Conservation (phyloP, 2,329 filamentous ascomycete species). For the Tolypocladium paradoxum region DNA sequence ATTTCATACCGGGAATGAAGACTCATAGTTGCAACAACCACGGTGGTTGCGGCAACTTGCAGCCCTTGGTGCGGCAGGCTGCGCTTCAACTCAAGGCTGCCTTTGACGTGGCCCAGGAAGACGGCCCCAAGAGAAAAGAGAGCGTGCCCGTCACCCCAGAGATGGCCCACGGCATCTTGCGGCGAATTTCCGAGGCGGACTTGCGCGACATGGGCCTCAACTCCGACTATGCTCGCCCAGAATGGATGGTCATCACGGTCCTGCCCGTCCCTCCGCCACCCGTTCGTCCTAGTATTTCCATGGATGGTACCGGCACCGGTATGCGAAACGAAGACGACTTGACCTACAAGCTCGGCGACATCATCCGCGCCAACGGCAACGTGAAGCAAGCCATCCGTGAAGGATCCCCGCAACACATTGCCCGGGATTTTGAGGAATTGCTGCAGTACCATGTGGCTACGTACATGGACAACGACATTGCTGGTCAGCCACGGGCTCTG, state of each 20-base stretch:
- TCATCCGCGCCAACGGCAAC: constrained; percentile 94
- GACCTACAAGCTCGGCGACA: constrained; percentile 98
- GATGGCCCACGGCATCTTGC: constrained; percentile 76
- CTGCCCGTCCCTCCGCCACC: constrained; percentile 91
- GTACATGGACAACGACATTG: constrained; percentile 99
- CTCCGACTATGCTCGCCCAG: constrained; percentile 86
- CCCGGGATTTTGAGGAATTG: constrained; percentile 80
- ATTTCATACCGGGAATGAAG: constrained; percentile 51
- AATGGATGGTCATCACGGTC: constrained; percentile 97
- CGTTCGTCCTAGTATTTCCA: constrained; percentile 91
- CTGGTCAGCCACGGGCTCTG: constrained; percentile 83
- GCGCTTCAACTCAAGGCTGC: constrained; percentile 72
- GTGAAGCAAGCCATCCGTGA: constrained; percentile 85
- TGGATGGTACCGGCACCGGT: constrained; percentile 86
- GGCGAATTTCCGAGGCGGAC: constrained; percentile 71
- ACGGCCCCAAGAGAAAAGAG: constrained; percentile 62
- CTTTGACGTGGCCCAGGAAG: constrained; percentile 56
- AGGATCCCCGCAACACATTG: constrained; percentile 83
- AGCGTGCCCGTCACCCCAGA: constrained; percentile 76
- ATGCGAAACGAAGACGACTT: constrained; percentile 96
- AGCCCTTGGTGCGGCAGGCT: constrained; percentile 79
- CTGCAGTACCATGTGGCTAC: constrained; percentile 98
- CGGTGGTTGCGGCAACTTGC: constrained; percentile 85
- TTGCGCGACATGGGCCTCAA: constrained; percentile 83
- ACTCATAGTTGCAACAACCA: constrained; percentile 47